A percentile compares a stretch with the other conserved stretches of the same genome.
Conservation (phyloP, 805 yeast species). For the Jamesozyma piceae region DNA sequence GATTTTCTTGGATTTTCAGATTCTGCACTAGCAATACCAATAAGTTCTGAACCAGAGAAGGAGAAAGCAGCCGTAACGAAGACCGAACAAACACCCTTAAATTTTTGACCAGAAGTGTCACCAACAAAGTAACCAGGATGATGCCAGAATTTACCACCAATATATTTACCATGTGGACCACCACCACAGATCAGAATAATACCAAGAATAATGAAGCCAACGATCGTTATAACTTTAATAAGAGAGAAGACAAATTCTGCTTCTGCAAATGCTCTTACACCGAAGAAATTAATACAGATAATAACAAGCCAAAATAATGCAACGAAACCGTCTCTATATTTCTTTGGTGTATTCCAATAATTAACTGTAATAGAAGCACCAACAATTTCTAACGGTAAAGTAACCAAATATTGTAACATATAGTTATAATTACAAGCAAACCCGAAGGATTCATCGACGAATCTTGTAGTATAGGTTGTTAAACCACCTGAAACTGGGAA, state of each 20-base stretch:
- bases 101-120: constrained; percentile 27
- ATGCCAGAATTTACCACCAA: constrained; percentile 44
- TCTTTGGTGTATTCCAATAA: constrained; percentile 39
- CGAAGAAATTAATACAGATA: constrained; percentile 41
- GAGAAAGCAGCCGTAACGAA: constrained; percentile 66
- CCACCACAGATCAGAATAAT: constrained; percentile 45
- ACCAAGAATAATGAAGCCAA: constrained; percentile 40
- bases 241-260: constrained; percentile 43
- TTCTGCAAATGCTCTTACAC: constrained; percentile 47
- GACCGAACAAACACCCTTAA: constrained; percentile 65
- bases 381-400: constrained; percentile 43
- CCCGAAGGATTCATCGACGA: constrained; percentile 53
- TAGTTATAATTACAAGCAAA: constrained; percentile 55
- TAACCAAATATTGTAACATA: constrained; percentile 43
- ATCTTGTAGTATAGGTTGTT: constrained; percentile 50
- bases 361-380: constrained; percentile 47
- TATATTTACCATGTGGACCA: constrained; percentile 40
- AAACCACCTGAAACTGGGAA: constrained; percentile 60
- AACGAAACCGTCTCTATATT: constrained; percentile 42
- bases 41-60: constrained; percentile 45
- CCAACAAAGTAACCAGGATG: constrained; percentile 52
- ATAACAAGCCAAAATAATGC: constrained; percentile 42
- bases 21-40: constrained; percentile 45
- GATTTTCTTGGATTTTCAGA: constrained; percentile 39
- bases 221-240: constrained; percentile 40